A percentile compares a stretch with the other conserved stretches of the same genome.
Conservation (phyloP, 2,329 filamentous ascomycete species). For the Pseudogymnoascus sp. region DNA sequence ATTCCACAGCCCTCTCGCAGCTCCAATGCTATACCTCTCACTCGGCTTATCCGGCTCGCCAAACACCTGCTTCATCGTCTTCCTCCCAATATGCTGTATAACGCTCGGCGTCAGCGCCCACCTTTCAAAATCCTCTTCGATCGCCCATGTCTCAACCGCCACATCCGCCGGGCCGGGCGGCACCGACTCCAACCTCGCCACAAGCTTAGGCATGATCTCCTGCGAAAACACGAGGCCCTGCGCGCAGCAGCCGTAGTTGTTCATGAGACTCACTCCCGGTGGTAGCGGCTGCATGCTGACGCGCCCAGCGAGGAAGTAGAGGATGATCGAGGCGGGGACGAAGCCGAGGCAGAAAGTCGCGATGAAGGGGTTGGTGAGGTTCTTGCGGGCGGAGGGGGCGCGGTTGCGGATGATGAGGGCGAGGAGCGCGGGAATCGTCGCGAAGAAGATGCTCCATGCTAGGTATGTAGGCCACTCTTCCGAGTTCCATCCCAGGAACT, state of each 20-base stretch:
- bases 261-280: conserved; percentile 29
- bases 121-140: conserved; percentile 25
- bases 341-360: conserved; percentile 9
- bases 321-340: conserved; percentile 11
- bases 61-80: conserved; percentile 15
- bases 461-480: conserved; percentile 30
- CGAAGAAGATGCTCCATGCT: conserved; percentile 8
- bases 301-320: conserved; percentile 17
- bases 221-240: conserved; percentile 32
- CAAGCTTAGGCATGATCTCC: conserved; percentile 20
- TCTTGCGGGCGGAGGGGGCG: background rate
- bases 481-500: conserved; percentile 33
- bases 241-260: conserved; percentile 33
- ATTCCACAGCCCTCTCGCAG: conserved; percentile 14
- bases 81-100: conserved; percentile 32
- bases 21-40: background rate
- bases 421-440: background rate
- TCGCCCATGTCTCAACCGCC: conserved; percentile 31
- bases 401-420: background rate
- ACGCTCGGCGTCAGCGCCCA: conserved; percentile 34
- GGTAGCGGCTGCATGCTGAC: conserved; percentile 14
- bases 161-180: conserved; percentile 27
- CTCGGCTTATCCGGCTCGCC: conserved; percentile 4
- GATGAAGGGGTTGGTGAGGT: conserved; percentile 8
- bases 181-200: conserved; percentile 17